phyloP scores from a whole-genome alignment of 208 protist species.

The Leishmania guyanensis region DNA sequence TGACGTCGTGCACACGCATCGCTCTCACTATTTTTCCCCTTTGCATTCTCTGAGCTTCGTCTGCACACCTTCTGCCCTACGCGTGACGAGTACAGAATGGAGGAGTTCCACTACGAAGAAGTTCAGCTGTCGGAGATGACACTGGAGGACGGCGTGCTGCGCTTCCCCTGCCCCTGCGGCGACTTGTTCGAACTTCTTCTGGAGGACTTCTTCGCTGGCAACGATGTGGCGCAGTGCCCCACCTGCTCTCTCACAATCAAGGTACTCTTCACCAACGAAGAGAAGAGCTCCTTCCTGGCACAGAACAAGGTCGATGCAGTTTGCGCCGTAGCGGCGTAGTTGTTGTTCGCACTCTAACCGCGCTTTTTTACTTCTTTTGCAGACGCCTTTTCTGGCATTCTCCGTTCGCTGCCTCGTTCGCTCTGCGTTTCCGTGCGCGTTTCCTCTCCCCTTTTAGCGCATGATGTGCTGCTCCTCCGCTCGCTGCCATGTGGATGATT shows the following conservation, averaged over 20 bases:
- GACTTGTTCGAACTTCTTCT: slow-evolving; percentile 90
- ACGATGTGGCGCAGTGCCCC: slow-evolving; percentile 84
- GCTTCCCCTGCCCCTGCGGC: slow-evolving; percentile 91
- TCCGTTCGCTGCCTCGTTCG: background rate
- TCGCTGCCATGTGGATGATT: background rate
- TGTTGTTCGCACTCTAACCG: background rate
- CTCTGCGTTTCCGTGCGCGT: background rate
- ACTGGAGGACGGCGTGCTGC: slow-evolving; percentile 69
- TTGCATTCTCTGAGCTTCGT: slow-evolving; percentile 7
- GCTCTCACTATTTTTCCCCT: background rate
- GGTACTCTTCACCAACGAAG: slow-evolving; percentile 67
- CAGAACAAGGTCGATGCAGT: background rate
- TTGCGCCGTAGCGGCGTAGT: slow-evolving; percentile 33
- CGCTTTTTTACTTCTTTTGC: background rate
- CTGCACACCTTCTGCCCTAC: background rate
- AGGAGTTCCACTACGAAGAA: slow-evolving; percentile 91
- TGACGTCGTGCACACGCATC: background rate
- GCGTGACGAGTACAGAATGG: slow-evolving; percentile 28
- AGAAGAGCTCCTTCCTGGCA: slow-evolving; percentile 50
- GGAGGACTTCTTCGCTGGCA: slow-evolving; percentile 69
- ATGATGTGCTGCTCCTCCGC: background rate
- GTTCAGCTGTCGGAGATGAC: slow-evolving; percentile 83
- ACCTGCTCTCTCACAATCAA: slow-evolving; percentile 90
- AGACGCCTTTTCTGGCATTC: background rate
- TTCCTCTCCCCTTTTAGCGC: background rate